These are phyloP conservation scores for Phyllachora maydis DNA, from an alignment of 2,329 filamentous ascomycete species.

Conservation along the genomic window DNA sequence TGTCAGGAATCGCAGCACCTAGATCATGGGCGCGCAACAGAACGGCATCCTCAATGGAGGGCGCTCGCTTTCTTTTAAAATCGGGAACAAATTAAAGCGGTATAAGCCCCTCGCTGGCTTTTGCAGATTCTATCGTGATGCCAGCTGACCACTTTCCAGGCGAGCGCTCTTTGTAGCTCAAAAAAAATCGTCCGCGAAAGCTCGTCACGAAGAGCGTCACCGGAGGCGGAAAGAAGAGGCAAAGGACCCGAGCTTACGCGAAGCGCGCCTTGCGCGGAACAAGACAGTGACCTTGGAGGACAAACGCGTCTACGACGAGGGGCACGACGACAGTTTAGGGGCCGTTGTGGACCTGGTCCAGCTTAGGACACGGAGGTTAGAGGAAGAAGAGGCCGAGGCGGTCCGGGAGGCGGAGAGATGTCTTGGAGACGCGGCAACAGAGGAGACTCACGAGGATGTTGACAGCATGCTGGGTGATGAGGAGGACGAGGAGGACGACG, in stretches of 20 bases:
- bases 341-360: slow-evolving; percentile 35
- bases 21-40: no score
- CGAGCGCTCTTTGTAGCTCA: slow-evolving; percentile 58
- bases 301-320: slow-evolving; percentile 80
- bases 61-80: no score
- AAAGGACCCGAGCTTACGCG: slow-evolving; percentile 57
- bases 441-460: no score
- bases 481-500: slow-evolving; percentile 26
- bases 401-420: slow-evolving; percentile 19
- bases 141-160: no score
- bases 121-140: no score
- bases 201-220: slow-evolving; percentile 58
- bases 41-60: no score
- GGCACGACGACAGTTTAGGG: slow-evolving; percentile 37
- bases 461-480: slow-evolving; percentile 16
- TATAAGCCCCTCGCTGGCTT: no score
- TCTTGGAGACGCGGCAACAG: no score
- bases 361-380: slow-evolving; percentile 32
- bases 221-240: slow-evolving; percentile 68
- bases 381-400: slow-evolving; percentile 22
- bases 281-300: slow-evolving; percentile 64
- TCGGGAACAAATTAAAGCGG: slow-evolving; percentile 56
- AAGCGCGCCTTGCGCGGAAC: slow-evolving; percentile 56
- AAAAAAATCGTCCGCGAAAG: slow-evolving; percentile 56
- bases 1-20: no score